Evolutionary conservation across 2,329 filamentous ascomycete genomes (phyloP).

Genomic region (Fusarium phyllophilum): DNA sequence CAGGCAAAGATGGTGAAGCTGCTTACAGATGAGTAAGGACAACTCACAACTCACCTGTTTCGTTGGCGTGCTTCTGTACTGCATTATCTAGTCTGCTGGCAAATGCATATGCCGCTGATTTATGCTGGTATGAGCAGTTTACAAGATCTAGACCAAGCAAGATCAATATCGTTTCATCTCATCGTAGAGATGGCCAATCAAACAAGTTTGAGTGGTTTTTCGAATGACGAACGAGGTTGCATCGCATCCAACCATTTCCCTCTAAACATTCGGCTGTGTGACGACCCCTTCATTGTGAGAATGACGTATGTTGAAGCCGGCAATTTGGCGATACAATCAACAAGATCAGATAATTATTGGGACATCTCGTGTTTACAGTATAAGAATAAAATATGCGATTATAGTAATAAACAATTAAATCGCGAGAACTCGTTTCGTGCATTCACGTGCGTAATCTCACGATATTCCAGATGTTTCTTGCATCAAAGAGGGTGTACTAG

Average conservation of each 20-base stretch:
- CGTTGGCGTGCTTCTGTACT: not conserved
- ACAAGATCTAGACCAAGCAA: slow-evolving; percentile 2
- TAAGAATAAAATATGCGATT: too few species aligned
- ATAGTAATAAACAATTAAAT: too few species aligned
- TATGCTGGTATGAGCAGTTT: slow-evolving; percentile 17
- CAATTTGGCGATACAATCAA: not conserved
- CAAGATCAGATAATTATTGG: not conserved
- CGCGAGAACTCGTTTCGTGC: not conserved
- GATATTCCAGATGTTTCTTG: not conserved
- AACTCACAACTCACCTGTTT: not conserved
- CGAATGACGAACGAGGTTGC: slow-evolving; percentile 22
- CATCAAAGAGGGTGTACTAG: not conserved
- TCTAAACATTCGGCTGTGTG: slow-evolving; percentile 3
- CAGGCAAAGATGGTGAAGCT: not conserved
- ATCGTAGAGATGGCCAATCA: not conserved
- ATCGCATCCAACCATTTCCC: slow-evolving; percentile 4
- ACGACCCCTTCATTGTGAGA: not conserved
- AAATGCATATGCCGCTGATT: slow-evolving; percentile 26
- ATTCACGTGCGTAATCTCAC: not conserved
- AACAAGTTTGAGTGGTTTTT: not conserved
- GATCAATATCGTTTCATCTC: not conserved
- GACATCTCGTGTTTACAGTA: not conserved
- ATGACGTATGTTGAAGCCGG: slow-evolving; percentile 30
- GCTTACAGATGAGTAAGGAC: not conserved
- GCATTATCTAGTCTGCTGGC: slow-evolving; percentile 1